These are phyloP conservation scores for Lasiodiplodia sp. DNA, from an alignment of 2,329 filamentous ascomycete genomes.

Conservation along the genomic window DNA sequence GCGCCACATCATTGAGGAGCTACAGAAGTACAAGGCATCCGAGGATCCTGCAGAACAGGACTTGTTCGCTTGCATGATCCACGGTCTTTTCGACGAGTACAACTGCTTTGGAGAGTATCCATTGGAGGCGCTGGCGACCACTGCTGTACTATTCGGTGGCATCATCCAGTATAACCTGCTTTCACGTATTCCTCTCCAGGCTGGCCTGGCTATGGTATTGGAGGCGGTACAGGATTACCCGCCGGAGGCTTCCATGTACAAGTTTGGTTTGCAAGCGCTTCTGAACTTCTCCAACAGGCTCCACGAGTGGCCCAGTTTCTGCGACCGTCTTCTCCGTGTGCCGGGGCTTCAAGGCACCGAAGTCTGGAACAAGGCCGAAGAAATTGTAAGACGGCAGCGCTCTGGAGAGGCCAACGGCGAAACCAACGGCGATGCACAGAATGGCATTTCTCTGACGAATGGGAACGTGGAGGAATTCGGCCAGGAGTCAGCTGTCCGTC, in stretches of 20 bases:
- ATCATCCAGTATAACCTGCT: constrained; percentile 95
- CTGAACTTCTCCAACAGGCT: constrained; percentile 86
- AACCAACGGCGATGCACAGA: constrained; percentile 54
- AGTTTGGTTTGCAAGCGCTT: constrained; percentile 94
- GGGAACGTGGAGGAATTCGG: constrained; percentile 58
- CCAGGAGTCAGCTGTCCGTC: constrained; percentile 67
- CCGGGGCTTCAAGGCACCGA: constrained; percentile 84
- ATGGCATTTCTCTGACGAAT: constrained; percentile 68
- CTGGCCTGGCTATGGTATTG: constrained; percentile 97
- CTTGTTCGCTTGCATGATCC: constrained; percentile 97
- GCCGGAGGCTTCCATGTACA: constrained; percentile 91
- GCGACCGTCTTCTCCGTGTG: constrained; percentile 82
- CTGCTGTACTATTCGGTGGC: constrained; percentile 93
- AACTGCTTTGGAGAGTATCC: constrained; percentile 95
- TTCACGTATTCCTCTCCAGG: constrained; percentile 86
- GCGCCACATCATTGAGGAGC: constrained; percentile 80
- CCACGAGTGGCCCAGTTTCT: constrained; percentile 95
- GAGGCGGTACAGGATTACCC: constrained; percentile 88
- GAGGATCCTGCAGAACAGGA: constrained; percentile 86
- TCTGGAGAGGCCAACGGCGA: constrained; percentile 65
- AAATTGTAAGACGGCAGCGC: constrained; percentile 74
- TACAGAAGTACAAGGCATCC: constrained; percentile 89
- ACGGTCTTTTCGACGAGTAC: constrained; percentile 96
- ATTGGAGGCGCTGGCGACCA: constrained; percentile 92
- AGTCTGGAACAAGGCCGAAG: constrained; percentile 81